Evolutionary conservation across 306 rosid genomes (phyloP).

Genomic region (Cicer bijugum): DNA sequence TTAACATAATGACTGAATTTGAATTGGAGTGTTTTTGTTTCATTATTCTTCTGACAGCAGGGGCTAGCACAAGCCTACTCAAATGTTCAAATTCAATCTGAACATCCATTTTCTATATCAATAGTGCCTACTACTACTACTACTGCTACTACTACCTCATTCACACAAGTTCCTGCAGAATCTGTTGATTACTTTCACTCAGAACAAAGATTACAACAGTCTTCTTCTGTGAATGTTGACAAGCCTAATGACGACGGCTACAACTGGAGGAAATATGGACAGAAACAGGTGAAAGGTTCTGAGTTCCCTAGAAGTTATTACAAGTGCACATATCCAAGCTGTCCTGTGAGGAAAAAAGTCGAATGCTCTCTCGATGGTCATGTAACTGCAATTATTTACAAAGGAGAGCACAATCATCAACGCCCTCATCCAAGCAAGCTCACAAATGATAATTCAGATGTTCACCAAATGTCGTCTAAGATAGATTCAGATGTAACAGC

Average conservation of each 20-base stretch:
- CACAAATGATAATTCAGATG: slow-evolving; percentile 48
- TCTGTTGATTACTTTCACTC: slow-evolving; percentile 46
- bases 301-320: slow-evolving; percentile 83
- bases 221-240: slow-evolving; percentile 56
- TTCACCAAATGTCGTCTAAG: slow-evolving; percentile 36
- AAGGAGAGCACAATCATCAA: slow-evolving; percentile 79
- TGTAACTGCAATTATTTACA: slow-evolving; percentile 74
- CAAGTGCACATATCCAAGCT: slow-evolving; percentile 69
- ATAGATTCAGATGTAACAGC: slow-evolving; percentile 60
- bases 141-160: slow-evolving; percentile 18
- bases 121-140: slow-evolving; percentile 21
- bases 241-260: slow-evolving; percentile 75
- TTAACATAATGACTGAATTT: background rate
- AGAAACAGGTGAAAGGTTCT: slow-evolving; percentile 84
- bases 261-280: slow-evolving; percentile 91
- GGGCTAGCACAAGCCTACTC: slow-evolving; percentile 67
- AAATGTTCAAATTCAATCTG: slow-evolving; percentile 49
- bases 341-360: slow-evolving; percentile 86
- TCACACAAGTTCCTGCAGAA: slow-evolving; percentile 50
- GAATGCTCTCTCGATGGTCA: slow-evolving; percentile 82
- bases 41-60: slow-evolving; percentile 51
- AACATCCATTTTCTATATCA: slow-evolving; percentile 51
- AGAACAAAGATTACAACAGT: slow-evolving; percentile 51
- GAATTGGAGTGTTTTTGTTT: background rate
- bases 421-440: slow-evolving; percentile 62